A percentile compares a stretch with the other conserved stretches of the same genome.
Conservation (phyloP, 2,329 filamentous ascomycete species). For the Clarireedia homoeocarpa region DNA sequence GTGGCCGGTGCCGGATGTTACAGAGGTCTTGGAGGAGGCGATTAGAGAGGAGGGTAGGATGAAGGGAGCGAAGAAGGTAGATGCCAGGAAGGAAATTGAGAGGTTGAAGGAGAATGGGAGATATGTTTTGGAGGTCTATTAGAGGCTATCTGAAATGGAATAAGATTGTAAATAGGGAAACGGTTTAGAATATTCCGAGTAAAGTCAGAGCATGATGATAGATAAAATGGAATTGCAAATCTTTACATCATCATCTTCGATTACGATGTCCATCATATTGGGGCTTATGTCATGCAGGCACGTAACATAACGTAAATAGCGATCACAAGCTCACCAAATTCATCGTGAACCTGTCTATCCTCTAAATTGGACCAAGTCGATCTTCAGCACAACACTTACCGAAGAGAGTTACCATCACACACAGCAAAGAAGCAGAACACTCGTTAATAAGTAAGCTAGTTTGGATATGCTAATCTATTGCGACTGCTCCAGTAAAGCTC, state of each 20-base stretch:
- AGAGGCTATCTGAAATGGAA: background rate
- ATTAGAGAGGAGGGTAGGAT: constrained; percentile 67
- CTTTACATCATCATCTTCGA: too few relatives aligned
- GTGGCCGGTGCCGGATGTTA: constrained; percentile 97
- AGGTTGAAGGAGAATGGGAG: constrained; percentile 88
- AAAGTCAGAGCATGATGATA: background rate
- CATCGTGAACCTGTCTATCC: too few relatives aligned
- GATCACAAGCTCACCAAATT: too few relatives aligned
- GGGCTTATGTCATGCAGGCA: too few relatives aligned
- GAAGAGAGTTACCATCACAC: too few relatives aligned
- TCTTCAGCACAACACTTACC: too few relatives aligned
- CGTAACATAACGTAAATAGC: too few relatives aligned
- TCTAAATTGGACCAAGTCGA: too few relatives aligned
- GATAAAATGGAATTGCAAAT: background rate
- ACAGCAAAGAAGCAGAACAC: too few relatives aligned
- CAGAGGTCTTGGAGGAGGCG: constrained; percentile 86
- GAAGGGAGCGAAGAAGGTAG: constrained; percentile 65
- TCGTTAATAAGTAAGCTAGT: too few relatives aligned
- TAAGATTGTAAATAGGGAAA: background rate
- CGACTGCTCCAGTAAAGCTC: constrained; percentile 23
- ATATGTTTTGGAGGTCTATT: constrained; percentile 97
- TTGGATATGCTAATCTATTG: background rate
- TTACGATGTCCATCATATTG: too few relatives aligned
- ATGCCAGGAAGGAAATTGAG: constrained; percentile 87
- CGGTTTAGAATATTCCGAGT: background rate